Percentiles rank a stretch among this genome's conserved stretches.
Conservation (phyloP, 225 moss, liverwort and hornwort species). For the Asterella californica region DNA sequence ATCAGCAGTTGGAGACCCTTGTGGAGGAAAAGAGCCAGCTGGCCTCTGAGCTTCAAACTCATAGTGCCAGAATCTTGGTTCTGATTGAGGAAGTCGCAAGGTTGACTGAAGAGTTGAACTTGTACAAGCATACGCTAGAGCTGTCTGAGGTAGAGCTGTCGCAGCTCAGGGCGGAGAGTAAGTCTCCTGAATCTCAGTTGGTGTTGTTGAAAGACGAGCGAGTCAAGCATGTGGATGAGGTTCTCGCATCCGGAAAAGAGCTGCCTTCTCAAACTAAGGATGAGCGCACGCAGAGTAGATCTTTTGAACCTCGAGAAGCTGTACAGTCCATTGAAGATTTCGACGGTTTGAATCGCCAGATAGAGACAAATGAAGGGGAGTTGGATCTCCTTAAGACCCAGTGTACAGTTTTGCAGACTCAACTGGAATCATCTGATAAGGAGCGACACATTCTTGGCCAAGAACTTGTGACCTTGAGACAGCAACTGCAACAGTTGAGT, state of each 20-base stretch:
- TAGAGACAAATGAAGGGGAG: constrained; percentile 24
- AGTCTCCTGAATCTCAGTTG: constrained; percentile 29
- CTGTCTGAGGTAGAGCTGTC: constrained; percentile 26
- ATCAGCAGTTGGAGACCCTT: constrained; percentile 23
- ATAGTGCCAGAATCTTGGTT: constrained; percentile 15
- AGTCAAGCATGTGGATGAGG: constrained; percentile 31
- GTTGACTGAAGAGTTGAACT: constrained; percentile 16
- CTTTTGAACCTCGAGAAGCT: not conserved
- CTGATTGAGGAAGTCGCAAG: constrained; percentile 26
- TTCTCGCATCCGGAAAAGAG: constrained; percentile 23
- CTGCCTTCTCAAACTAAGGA: not conserved
- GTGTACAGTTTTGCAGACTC: constrained; percentile 4
- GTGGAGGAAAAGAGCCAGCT: constrained; percentile 20
- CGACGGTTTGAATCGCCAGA: constrained; percentile 14
- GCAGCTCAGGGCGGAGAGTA: constrained; percentile 40
- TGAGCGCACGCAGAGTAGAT: not conserved
- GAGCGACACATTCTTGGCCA: constrained; percentile 25
- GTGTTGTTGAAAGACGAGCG: constrained; percentile 41
- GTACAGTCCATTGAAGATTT: constrained; percentile 4
- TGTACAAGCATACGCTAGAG: constrained; percentile 14
- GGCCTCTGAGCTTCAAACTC: constrained; percentile 18
- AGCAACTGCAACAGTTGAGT: constrained; percentile 28
- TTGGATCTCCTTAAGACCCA: constrained; percentile 19
- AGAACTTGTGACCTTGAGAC: constrained; percentile 27
- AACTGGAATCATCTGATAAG: constrained; percentile 24